phyloP scores from a whole-genome alignment of 208 protist genomes.

The Leishmania amazonensis region DNA sequence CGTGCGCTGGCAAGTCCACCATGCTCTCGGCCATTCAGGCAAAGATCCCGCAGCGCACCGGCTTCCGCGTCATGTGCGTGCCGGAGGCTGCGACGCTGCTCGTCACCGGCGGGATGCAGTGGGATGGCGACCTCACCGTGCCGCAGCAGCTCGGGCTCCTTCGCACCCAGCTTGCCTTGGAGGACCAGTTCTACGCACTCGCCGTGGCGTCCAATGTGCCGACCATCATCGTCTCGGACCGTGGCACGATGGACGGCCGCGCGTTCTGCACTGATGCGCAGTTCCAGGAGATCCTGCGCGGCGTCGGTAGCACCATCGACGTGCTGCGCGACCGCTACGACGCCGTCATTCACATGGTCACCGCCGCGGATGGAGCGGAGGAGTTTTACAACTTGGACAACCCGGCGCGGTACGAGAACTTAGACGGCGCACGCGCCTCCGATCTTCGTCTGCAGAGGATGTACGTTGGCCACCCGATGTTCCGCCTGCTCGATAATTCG shows the following conservation, averaged over 20 bases:
- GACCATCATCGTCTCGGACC: constrained; percentile 71
- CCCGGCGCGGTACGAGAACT: constrained; percentile 73
- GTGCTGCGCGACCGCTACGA: constrained; percentile 84
- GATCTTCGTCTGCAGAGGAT: constrained; percentile 82
- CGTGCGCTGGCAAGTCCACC: constrained; percentile 84
- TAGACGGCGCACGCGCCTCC: constrained; percentile 71
- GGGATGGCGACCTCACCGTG: constrained; percentile 42
- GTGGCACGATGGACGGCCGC: constrained; percentile 85
- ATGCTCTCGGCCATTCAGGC: constrained; percentile 66
- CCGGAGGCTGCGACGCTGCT: constrained; percentile 84
- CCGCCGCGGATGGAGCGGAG: constrained; percentile 69
- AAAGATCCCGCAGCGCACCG: constrained; percentile 62
- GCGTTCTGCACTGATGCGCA: constrained; percentile 74
- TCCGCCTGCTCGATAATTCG: constrained; percentile 79
- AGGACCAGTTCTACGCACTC: constrained; percentile 77
- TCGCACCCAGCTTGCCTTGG: constrained; percentile 68
- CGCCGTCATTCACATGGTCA: constrained; percentile 85
- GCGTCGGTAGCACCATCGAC: constrained; percentile 47
- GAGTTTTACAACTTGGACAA: constrained; percentile 86
- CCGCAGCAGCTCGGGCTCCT: constrained; percentile 71
- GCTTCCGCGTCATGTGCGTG: constrained; percentile 77
- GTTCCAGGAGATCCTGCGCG: constrained; percentile 55
- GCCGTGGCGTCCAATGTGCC: constrained; percentile 50
- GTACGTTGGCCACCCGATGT: constrained; percentile 76
- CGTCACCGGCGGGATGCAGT: constrained; percentile 75